phyloP scores from a whole-genome alignment of 2,329 filamentous ascomycete genomes.

The Venturia asperata region DNA sequence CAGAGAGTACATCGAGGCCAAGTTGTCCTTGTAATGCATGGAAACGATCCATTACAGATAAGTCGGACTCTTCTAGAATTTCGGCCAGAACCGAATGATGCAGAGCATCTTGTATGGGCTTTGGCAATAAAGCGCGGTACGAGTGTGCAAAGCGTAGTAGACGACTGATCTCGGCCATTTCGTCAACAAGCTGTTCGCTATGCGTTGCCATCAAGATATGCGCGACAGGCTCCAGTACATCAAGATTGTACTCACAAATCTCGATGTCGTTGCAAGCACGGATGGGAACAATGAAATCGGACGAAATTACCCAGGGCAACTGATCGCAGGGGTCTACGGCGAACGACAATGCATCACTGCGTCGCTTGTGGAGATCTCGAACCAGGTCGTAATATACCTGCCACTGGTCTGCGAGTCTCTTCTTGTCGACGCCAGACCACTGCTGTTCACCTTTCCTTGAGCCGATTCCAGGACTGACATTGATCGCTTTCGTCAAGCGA shows the following conservation, averaged over 20 bases:
- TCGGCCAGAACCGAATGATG: slow-evolving; percentile 12
- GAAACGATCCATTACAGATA: slow-evolving; percentile 16
- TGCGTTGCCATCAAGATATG: not conserved
- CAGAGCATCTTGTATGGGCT: slow-evolving; percentile 1
- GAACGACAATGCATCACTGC: slow-evolving; percentile 74
- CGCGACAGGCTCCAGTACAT: not conserved
- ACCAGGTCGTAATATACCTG: slow-evolving; percentile 80
- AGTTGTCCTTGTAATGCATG: slow-evolving; percentile 15
- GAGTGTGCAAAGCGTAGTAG: slow-evolving; percentile 11
- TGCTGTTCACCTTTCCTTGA: slow-evolving; percentile 57
- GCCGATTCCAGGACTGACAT: slow-evolving; percentile 30
- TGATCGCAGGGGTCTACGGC: slow-evolving; percentile 63
- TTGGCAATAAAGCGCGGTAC: not conserved
- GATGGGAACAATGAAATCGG: slow-evolving; percentile 73
- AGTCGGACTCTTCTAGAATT: slow-evolving; percentile 1
- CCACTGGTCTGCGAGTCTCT: slow-evolving; percentile 75
- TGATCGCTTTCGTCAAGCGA: slow-evolving; percentile 59
- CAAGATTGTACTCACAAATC: slow-evolving; percentile 29
- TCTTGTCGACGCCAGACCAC: not conserved
- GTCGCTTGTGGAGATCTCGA: slow-evolving; percentile 75
- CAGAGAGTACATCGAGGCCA: slow-evolving; percentile 35
- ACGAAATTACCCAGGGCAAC: slow-evolving; percentile 76
- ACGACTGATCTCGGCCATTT: slow-evolving; percentile 17
- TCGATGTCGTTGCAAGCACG: slow-evolving; percentile 75
- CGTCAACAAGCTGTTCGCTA: not conserved